A percentile compares a stretch with the other conserved stretches of the same genome.
phyloP scores from a whole-genome alignment of 371 early-diverging fungal genomes.

The Zychaea mexicana region DNA sequence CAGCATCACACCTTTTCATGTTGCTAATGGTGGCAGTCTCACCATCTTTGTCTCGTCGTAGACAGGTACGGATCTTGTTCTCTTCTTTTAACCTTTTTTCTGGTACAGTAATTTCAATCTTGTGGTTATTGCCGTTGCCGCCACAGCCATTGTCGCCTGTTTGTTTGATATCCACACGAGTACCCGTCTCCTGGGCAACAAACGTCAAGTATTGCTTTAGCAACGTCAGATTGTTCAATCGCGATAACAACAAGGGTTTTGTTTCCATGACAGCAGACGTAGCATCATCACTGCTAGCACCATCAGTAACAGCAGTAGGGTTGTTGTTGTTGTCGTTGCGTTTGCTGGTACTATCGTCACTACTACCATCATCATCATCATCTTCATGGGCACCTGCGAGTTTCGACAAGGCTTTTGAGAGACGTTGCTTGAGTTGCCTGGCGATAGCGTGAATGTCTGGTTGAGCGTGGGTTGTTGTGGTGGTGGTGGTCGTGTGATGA shows the following conservation, averaged over 20 bases:
- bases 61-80: neutral
- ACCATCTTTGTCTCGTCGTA: no score
- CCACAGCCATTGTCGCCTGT: constrained; percentile 10
- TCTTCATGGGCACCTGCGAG: neutral
- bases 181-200: constrained; percentile 28
- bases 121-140: no score
- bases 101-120: constrained; percentile 5
- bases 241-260: no score
- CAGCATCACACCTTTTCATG: constrained; percentile 2
- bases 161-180: constrained; percentile 11
- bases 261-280: neutral
- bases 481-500: neutral
- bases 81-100: neutral
- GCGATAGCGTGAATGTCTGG: constrained; percentile 22
- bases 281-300: neutral
- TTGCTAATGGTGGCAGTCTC: no score
- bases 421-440: constrained; percentile 23
- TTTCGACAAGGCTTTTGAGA: constrained; percentile 21
- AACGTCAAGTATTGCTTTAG: constrained; percentile 41
- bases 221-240: constrained; percentile 28
- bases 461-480: neutral
- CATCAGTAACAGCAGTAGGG: neutral
- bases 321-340: neutral
- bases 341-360: neutral
- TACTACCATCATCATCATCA: no score